A percentile compares a stretch with the other conserved stretches of the same genome.
Conservation (phyloP, 495 filamentous ascomycete species). For the Penicillium parvum region DNA sequence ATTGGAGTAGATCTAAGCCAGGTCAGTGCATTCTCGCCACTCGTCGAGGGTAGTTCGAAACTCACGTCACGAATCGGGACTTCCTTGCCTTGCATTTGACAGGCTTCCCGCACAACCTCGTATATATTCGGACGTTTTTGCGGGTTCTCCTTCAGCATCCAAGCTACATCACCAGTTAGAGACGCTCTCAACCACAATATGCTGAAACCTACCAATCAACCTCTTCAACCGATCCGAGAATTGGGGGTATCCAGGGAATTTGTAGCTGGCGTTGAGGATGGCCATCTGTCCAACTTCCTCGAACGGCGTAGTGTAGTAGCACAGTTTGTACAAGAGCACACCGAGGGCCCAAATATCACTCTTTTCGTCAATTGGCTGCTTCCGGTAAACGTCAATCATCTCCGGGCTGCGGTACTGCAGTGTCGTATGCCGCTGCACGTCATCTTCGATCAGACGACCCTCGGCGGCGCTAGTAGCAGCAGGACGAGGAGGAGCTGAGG, state of each 20-base stretch:
- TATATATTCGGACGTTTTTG: slow-evolving; percentile 87
- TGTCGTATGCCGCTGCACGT: slow-evolving; percentile 95
- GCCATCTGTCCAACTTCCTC: slow-evolving; percentile 97
- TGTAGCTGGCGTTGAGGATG: slow-evolving; percentile 95
- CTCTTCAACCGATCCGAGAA: slow-evolving; percentile 91
- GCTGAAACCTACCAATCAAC: slow-evolving; percentile 84
- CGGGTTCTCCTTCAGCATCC: slow-evolving; percentile 85
- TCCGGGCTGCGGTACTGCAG: slow-evolving; percentile 96
- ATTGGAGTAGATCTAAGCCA: slow-evolving; percentile 71
- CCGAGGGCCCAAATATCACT: slow-evolving; percentile 98
- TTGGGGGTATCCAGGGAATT: slow-evolving; percentile 77
- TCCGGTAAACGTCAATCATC: slow-evolving; percentile 97
- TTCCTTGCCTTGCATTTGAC: slow-evolving; percentile 81
- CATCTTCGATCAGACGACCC: slow-evolving; percentile 88
- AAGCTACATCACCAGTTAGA: slow-evolving; percentile 51
- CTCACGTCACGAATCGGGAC: slow-evolving; percentile 89
- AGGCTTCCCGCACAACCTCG: slow-evolving; percentile 80
- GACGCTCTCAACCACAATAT: too few relatives aligned
- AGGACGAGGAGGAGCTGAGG: slow-evolving; percentile 74
- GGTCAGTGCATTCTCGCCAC: slow-evolving; percentile 11
- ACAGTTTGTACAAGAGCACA: slow-evolving; percentile 94
- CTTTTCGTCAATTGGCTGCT: slow-evolving; percentile 97
- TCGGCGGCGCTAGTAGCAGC: slow-evolving; percentile 82
- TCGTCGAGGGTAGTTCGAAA: slow-evolving; percentile 6
- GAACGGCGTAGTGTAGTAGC: slow-evolving; percentile 98